Base-by-base conservation (phyloP, 768 basidiomycete species). In the Piloderma croceum region DNA sequence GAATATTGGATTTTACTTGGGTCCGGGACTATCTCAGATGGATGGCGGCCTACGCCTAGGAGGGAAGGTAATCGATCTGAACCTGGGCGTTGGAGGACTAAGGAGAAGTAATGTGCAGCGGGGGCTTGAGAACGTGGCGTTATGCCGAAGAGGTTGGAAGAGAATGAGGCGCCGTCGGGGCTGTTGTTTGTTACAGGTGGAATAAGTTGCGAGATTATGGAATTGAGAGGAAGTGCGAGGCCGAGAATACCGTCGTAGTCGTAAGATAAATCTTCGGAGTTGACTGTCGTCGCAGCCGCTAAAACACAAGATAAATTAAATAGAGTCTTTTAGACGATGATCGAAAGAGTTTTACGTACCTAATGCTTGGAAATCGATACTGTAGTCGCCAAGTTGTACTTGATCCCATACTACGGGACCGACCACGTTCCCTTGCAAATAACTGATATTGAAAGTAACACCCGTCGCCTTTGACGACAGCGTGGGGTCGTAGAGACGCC, bases 371-470 rank as follows among this genome's bases (percentile, higher is more conserved):
- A 69, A 69, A 10, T 65, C 55, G 25, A 90, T 73, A 24, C 36
- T 61, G 56, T 88, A 90, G 0, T 73, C 73, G 3, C 86, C 86
- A 1, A 90, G 37, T 12, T 64, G 51, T 5, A 89, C 64, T 7
- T 61, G 48, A 52, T 90, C 86, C 82, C 82, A 87, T 0, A 81
- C 74, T 20, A 90, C 67, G 9, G 80, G 76, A 0, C 87, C 87
- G 2, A 49, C 52, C 20, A 77, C 80, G 6, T 54, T 43, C 12
- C 86, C 87, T 7, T 67, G 57, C 3, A 87, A 68, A 52, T 88
- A 89, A 6, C 54, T 47, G 31, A 89, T 77, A 4, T 38, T 42
- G 39, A 87, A 79, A 2, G 56, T 32, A 10, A 48, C 29, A 6
- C 60, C 67, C 0, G 83, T 77, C 0, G 63, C 41, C 1, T 45